Conservation (phyloP, 306 rosid species). For the Medicago arabica region DNA sequence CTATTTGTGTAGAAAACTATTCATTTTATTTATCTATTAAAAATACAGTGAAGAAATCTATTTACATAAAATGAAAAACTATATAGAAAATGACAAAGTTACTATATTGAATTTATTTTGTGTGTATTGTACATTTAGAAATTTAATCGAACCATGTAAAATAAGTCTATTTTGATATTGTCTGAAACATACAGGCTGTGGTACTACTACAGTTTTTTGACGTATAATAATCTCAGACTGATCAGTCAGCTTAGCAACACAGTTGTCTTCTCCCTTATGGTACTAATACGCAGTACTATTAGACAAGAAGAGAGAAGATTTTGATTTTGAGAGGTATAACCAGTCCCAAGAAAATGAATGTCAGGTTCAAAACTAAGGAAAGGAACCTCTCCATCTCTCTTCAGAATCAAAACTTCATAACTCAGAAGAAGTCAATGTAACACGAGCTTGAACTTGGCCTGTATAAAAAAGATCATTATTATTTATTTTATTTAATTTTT, state of each 20-base stretch:
- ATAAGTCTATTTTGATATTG: neutral
- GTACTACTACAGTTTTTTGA: neutral
- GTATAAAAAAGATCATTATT: no score
- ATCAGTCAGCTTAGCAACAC: neutral
- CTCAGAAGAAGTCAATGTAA: conserved; percentile 2
- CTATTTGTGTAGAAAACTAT: neutral
- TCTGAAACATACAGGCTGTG: neutral
- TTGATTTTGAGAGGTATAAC: conserved; percentile 30
- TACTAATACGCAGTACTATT: neutral
- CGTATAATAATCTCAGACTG: neutral
- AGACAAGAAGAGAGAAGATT: neutral
- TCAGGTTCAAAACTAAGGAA: conserved; percentile 5
- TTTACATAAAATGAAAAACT: no score
- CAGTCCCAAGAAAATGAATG: conserved; percentile 1
- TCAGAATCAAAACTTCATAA: neutral
- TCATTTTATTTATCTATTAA: no score
- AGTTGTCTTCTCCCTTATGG: neutral
- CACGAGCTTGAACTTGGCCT: neutral
- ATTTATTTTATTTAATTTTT: no score
- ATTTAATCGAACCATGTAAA: no score
- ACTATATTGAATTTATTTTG: no score
- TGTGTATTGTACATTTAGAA: no score
- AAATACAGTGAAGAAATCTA: no score
- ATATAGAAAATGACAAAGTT: no score
- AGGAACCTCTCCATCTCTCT: neutral